These are phyloP conservation scores for Hemileia vastatrix DNA, from an alignment of 1,284 basidiomycete genomes.

Conservation along the genomic window DNA sequence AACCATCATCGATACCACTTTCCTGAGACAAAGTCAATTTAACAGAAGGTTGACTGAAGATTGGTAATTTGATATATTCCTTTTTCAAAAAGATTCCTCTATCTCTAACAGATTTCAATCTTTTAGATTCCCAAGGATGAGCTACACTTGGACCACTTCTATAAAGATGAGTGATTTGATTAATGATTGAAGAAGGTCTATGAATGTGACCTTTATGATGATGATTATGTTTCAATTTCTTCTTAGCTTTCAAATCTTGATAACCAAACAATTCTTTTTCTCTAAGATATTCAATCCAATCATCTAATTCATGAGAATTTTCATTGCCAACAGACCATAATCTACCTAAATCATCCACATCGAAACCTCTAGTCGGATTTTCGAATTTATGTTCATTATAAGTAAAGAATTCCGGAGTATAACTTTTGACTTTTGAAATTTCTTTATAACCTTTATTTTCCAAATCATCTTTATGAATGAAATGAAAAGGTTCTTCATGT, in stretches of 20 bases:
- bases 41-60: no score
- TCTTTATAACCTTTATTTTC: neutral
- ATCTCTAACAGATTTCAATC: no score
- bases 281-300: slow-evolving; percentile 4
- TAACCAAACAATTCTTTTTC: neutral
- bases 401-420: slow-evolving; percentile 31
- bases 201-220: neutral
- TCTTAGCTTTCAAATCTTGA: neutral
- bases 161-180: no score
- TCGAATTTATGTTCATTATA: slow-evolving; percentile 25
- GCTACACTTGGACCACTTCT: no score
- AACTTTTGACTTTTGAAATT: slow-evolving; percentile 25
- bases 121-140: no score
- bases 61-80: no score
- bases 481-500: slow-evolving; percentile 3
- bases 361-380: slow-evolving; percentile 25
- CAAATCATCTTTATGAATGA: neutral
- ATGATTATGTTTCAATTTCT: neutral
- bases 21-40: slow-evolving; percentile 26
- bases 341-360: slow-evolving; percentile 27
- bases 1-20: slow-evolving; percentile 26
- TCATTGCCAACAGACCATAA: slow-evolving; percentile 26
- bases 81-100: no score
- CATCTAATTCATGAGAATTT: neutral
- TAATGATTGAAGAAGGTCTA: slow-evolving; percentile 2